These are phyloP conservation scores for Ogataea pilisensis DNA, from an alignment of 805 yeast species.

Conservation along the genomic window DNA sequence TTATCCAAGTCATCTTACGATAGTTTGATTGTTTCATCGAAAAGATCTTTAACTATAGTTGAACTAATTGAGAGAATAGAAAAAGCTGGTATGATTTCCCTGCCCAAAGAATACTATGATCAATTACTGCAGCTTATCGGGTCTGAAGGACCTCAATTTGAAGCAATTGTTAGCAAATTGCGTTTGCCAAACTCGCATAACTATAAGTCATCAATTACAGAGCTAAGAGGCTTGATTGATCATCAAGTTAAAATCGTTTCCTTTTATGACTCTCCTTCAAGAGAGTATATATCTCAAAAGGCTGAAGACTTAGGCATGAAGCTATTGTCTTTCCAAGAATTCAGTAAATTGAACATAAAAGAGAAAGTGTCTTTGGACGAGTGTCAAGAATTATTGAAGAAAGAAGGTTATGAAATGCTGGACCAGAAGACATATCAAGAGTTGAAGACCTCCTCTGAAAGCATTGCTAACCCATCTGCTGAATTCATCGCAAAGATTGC, in stretches of 20 bases:
- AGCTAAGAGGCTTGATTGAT: conserved; percentile 17
- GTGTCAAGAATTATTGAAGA: conserved; percentile 6
- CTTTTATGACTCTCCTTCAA: conserved; percentile 23
- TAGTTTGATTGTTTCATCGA: conserved; percentile 25
- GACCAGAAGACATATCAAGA: conserved; percentile 9
- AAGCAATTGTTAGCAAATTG: conserved; percentile 8
- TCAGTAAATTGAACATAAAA: not conserved
- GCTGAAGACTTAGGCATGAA: conserved; percentile 16
- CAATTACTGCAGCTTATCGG: conserved; percentile 17
- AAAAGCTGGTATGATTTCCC: conserved; percentile 21
- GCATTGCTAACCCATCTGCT: conserved; percentile 14
- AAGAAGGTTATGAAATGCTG: conserved; percentile 12
- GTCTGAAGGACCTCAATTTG: conserved; percentile 19
- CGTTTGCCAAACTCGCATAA: conserved; percentile 18
- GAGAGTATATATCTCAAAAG: conserved; percentile 25
- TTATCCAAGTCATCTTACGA: conserved; percentile 25
- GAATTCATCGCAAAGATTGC: conserved; percentile 34
- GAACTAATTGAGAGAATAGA: conserved; percentile 25
- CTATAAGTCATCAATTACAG: conserved; percentile 25
- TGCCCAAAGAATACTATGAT: conserved; percentile 16
- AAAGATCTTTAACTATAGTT: conserved; percentile 23
- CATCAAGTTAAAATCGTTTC: conserved; percentile 14
- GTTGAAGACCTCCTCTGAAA: conserved; percentile 1
- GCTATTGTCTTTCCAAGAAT: conserved; percentile 9
- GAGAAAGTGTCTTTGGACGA: conserved; percentile 7